Evolutionary conservation across 1,139 yeast species (phyloP).

Genomic region (Magnusiomyces paraingens): DNA sequence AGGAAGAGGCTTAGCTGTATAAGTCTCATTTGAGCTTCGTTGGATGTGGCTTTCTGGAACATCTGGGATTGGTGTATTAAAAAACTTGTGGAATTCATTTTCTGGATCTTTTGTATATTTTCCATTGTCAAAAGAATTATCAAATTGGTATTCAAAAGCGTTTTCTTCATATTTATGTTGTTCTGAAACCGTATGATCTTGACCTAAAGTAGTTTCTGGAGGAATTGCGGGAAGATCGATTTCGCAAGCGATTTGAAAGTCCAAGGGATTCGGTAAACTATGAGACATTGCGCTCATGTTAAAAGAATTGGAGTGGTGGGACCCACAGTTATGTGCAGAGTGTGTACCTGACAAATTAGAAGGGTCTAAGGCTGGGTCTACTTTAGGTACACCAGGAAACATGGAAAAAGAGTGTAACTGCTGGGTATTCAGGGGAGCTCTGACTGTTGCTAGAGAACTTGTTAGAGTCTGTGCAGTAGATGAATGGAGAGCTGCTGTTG

Average conservation of each 20-base stretch:
- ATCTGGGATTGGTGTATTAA: neutral
- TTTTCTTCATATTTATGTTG: neutral
- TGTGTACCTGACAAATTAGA: neutral
- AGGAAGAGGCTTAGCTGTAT: conserved; percentile 3
- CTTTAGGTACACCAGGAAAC: neutral
- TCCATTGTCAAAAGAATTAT: no score
- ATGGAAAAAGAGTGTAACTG: neutral
- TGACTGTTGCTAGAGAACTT: neutral
- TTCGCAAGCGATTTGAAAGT: conserved; percentile 8
- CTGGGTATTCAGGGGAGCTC: no score
- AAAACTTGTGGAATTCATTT: conserved; percentile 11
- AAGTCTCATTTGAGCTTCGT: no score
- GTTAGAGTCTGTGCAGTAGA: neutral
- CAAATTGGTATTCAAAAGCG: neutral
- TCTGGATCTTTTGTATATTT: conserved; percentile 7
- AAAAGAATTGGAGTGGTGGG: neutral
- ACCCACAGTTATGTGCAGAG: neutral
- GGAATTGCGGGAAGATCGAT: conserved; percentile 12
- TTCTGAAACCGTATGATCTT: neutral
- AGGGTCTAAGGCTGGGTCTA: neutral
- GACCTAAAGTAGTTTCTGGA: conserved; percentile 9
- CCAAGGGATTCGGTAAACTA: conserved; percentile 6
- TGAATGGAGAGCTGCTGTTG: neutral
- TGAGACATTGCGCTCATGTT: conserved; percentile 6
- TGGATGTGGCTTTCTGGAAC: no score